Percentiles rank a stretch among this genome's conserved stretches.
Conservation (phyloP, 2,329 filamentous ascomycete genomes). For the Neophaeococcomyces aloes region DNA sequence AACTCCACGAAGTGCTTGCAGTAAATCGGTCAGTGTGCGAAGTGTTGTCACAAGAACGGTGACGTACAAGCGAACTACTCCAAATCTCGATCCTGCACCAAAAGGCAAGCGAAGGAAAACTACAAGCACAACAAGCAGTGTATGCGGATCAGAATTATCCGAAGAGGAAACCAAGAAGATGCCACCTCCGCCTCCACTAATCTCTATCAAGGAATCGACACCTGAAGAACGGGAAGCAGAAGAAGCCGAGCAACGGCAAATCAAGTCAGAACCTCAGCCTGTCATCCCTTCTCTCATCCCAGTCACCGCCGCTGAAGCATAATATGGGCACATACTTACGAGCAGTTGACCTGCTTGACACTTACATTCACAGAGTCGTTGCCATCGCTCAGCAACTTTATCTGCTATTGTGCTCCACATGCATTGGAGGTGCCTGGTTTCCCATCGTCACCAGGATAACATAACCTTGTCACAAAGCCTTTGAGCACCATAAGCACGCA, state of each 20-base stretch:
- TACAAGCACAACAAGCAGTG: conserved; percentile 4
- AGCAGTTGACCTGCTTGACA: background rate
- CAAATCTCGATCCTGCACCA: conserved; percentile 69
- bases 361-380: no score
- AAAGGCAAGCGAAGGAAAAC: conserved; percentile 81
- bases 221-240: conserved; percentile 1
- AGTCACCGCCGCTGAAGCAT: conserved; percentile 1
- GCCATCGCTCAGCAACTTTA: no score
- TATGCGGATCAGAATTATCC: conserved; percentile 1
- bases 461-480: no score
- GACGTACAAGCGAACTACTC: conserved; percentile 63
- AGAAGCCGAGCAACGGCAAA: background rate
- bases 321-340: background rate
- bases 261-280: conserved; percentile 2
- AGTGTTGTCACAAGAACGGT: conserved; percentile 93
- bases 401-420: no score
- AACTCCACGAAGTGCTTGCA: conserved; percentile 48
- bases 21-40: conserved; percentile 59
- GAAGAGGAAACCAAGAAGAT: conserved; percentile 6
- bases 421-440: no score
- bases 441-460: no score
- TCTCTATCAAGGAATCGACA: conserved; percentile 8
- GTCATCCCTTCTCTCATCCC: conserved; percentile 2
- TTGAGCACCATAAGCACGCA: no score
- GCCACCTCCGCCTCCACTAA: conserved; percentile 6